Percentiles rank a stretch among this genome's conserved stretches.
Evolutionary conservation across 768 basidiomycete species (phyloP).

Genomic region (Boletus tylopilopsis): DNA sequence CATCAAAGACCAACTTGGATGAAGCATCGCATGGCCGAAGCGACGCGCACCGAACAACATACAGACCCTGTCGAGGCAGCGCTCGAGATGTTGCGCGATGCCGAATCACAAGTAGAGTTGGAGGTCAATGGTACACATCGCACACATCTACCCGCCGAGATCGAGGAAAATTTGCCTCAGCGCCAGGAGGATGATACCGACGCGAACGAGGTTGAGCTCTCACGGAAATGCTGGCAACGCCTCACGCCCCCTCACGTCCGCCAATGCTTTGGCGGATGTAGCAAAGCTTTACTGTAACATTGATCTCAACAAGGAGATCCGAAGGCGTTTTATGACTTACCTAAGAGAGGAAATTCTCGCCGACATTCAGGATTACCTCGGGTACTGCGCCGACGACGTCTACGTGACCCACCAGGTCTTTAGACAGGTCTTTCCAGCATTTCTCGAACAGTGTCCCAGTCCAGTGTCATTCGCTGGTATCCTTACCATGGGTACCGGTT

Average conservation of each 20-base stretch:
- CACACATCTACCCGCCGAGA: slow-evolving; percentile 33
- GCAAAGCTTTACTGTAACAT: slow-evolving; percentile 86
- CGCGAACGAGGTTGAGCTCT: slow-evolving; percentile 40
- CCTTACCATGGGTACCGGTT: slow-evolving; percentile 86
- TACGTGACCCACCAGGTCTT: slow-evolving; percentile 81
- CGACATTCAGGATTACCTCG: slow-evolving; percentile 68
- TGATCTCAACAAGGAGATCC: slow-evolving; percentile 69
- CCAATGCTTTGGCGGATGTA: slow-evolving; percentile 90
- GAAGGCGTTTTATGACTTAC: slow-evolving; percentile 71
- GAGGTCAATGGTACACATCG: slow-evolving; percentile 39
- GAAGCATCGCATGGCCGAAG: slow-evolving; percentile 73
- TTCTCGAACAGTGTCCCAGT: slow-evolving; percentile 79
- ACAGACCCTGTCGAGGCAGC: slow-evolving; percentile 63
- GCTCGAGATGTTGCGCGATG: slow-evolving; percentile 46
- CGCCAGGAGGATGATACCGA: slow-evolving; percentile 35
- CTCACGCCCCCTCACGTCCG: slow-evolving; percentile 84
- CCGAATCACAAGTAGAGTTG: slow-evolving; percentile 30
- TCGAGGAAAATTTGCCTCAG: slow-evolving; percentile 40
- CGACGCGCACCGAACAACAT: slow-evolving; percentile 47
- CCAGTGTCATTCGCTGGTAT: slow-evolving; percentile 93
- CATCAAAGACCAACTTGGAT: slow-evolving; percentile 94
- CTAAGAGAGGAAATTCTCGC: slow-evolving; percentile 62
- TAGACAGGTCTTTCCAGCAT: slow-evolving; percentile 70
- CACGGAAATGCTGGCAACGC: slow-evolving; percentile 81
- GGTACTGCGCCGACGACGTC: slow-evolving; percentile 87